Conservation (phyloP, 768 basidiomycete species). For the Leucocoprinus sp. region DNA sequence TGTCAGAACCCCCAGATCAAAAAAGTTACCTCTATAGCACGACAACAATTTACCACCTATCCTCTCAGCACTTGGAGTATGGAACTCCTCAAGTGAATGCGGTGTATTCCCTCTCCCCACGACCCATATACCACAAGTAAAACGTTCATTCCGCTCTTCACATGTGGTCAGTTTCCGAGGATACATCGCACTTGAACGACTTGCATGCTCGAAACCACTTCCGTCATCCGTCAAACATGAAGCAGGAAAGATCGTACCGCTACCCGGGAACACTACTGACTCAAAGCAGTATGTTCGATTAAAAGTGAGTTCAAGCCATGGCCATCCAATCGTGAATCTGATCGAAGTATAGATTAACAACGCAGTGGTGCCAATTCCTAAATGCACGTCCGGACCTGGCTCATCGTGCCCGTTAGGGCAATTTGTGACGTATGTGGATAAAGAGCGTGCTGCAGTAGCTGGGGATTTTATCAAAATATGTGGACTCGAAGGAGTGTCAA, state of each 20-base stretch:
- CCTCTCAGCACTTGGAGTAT: background rate
- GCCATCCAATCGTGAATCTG: background rate
- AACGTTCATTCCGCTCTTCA: background rate
- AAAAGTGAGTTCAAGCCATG: background rate
- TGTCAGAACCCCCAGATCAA: background rate
- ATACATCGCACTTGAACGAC: background rate
- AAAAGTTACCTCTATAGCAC: background rate
- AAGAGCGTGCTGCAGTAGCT: background rate
- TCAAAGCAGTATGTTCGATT: background rate
- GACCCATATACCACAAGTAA: background rate
- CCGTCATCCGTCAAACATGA: background rate
- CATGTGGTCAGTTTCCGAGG: background rate
- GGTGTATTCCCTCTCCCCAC: background rate
- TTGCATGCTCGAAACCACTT: background rate
- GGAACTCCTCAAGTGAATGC: background rate
- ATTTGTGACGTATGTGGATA: background rate
- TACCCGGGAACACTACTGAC: background rate
- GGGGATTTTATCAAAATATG: background rate
- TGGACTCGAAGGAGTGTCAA: background rate
- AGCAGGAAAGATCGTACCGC: background rate
- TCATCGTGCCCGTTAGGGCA: background rate
- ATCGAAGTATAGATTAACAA: background rate
- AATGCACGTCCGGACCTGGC: background rate
- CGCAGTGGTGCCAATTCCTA: background rate
- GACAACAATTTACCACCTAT: constrained; percentile 1